These are phyloP conservation scores for Sphagnurus paluster DNA, from an alignment of 1,284 basidiomycete species.

Conservation along the genomic window DNA sequence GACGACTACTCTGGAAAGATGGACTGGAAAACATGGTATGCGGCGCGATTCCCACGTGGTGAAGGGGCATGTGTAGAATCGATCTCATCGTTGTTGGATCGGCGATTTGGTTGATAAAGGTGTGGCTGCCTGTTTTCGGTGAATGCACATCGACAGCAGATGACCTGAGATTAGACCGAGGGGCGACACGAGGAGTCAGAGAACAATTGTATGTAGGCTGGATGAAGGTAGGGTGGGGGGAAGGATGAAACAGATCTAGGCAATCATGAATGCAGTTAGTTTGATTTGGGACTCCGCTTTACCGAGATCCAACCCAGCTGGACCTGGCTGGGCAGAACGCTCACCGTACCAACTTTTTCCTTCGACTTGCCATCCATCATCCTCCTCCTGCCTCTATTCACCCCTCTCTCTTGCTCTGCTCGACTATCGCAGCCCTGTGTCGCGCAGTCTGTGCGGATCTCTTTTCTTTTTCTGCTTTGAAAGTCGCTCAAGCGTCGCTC, in stretches of 20 bases:
- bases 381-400: conserved; percentile 1
- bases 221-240: conserved; percentile 3
- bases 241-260: conserved; percentile 23
- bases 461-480: conserved; percentile 9
- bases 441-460: conserved; percentile 12
- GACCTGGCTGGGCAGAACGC: conserved; percentile 19
- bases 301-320: conserved; percentile 26
- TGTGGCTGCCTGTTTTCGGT: background rate
- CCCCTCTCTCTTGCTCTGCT: conserved; percentile 2
- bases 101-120: conserved; percentile 18
- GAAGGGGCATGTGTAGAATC: conserved; percentile 13
- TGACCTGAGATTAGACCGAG: background rate
- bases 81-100: conserved; percentile 27
- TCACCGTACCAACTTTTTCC: conserved; percentile 19
- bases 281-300: conserved; percentile 25
- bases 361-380: conserved; percentile 14
- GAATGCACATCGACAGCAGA: background rate
- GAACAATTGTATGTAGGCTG: conserved; percentile 13
- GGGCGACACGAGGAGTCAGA: conserved; percentile 2
- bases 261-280: conserved; percentile 12
- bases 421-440: conserved; percentile 1
- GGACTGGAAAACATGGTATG: background rate
- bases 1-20: background rate
- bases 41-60: conserved; percentile 12
- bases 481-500: conserved; percentile 22